phyloP scores from a whole-genome alignment of 257 asterid species.

The Solanum corneliomulleri region DNA sequence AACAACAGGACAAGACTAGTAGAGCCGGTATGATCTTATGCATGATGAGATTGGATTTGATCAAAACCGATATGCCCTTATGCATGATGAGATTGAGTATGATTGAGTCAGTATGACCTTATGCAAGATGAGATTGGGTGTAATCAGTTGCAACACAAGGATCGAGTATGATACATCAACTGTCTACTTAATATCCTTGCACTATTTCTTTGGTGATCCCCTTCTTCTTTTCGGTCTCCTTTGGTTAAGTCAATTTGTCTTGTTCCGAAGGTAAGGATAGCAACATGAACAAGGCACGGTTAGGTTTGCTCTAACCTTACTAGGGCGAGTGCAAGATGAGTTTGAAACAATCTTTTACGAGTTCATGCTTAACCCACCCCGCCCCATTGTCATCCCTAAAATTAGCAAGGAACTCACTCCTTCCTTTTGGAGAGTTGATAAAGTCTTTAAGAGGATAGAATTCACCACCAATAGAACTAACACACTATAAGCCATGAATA shows the following conservation, averaged over 20 bases:
- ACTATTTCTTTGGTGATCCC: neutral
- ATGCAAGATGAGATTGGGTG: neutral
- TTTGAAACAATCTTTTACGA: neutral
- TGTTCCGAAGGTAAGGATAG: neutral
- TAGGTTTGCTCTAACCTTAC: neutral
- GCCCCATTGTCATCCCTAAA: neutral
- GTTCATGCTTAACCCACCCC: neutral
- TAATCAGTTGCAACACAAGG: neutral
- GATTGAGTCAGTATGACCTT: neutral
- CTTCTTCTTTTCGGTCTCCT: neutral
- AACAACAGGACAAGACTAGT: neutral
- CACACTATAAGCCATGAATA: neutral
- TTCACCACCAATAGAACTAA: neutral
- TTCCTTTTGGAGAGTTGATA: neutral
- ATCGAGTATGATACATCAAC: neutral
- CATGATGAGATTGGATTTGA: too few species aligned
- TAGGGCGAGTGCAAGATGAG: neutral
- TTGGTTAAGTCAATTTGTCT: neutral
- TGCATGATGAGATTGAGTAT: too few species aligned
- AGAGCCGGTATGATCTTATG: too few species aligned
- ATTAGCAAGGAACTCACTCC: neutral
- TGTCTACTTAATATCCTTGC: neutral
- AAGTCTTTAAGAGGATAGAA: neutral
- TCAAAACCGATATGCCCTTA: rapidly evolving
- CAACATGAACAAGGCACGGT: neutral